Base-by-base conservation (phyloP, 106 monocot genomes). In the Apostasia ramifera region DNA sequence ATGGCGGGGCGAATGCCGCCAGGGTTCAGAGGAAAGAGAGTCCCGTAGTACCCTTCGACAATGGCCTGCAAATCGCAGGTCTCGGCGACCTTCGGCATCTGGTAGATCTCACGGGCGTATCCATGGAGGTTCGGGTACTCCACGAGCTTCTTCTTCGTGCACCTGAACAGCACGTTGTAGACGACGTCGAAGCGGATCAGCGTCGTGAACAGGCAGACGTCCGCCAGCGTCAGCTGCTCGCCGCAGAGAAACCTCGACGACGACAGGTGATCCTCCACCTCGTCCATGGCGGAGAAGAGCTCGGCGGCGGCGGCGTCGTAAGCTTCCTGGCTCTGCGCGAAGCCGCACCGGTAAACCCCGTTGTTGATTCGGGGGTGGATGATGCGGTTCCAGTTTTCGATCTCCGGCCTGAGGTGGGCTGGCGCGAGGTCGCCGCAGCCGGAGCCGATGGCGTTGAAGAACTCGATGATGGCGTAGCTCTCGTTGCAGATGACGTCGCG, bases 311-410 rank as follows among this genome's bases (percentile, higher is more conserved):
- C 91, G 11, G 53, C 14, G 40, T 95, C 74, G 67, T 95, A 95
- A 5, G 95, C 95, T 55, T 79, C 95, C 55, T 95, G 95, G 44
- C 91, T 92, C 76, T 95, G 95, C 1, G 91, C 91, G 75, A 95
- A 95, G 6, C 95, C 95, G 73, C 95, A 95, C 55, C 94, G 84
- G 62, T 97, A 97, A n/a, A 97, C 95, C 0, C 95, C 95, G 74
- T 97, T 97, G 74, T 97, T 97, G 57, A 97, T 75, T 47, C 69
- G 77, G 45, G 92, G 86, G 61, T 92, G 87, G 47, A 97, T 70
- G 43, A 92, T 57, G 39, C 52, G 59, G 71, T 97, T 89, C 92
- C 92, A 97, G 45, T 68, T 59, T 12, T 87, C 75, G 40, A 97
- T 92, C 69, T 76, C 79, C 42, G 4, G 54, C 52, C 76, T 63